Percentiles rank a stretch among this genome's conserved stretches.
phyloP scores from a whole-genome alignment of 2,329 filamentous ascomycete species.

The Emergomyces pasteurianus region DNA sequence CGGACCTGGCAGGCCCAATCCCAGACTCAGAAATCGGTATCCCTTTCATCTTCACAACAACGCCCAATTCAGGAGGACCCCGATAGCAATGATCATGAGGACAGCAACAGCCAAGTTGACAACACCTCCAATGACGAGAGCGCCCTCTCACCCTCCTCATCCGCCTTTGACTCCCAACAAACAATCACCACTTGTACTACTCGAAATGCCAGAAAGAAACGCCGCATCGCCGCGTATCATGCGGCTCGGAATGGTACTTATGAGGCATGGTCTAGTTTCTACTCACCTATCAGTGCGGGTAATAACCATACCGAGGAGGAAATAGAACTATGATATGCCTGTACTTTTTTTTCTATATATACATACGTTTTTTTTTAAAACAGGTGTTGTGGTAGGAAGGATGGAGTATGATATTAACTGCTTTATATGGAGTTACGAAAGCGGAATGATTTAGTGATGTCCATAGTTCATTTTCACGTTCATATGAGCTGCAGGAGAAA shows the following conservation, averaged over 20 bases:
- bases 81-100: neutral
- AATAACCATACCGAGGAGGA: conserved; percentile 33
- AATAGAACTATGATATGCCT: conserved; percentile 24
- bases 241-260: conserved; percentile 32
- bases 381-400: neutral
- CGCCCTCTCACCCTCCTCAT: conserved; percentile 16
- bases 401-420: neutral
- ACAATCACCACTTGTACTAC: neutral
- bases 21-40: neutral
- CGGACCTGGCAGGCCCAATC: neutral
- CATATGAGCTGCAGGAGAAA: too few relatives aligned
- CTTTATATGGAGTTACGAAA: neutral
- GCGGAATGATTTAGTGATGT: neutral
- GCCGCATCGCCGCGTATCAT: conserved; percentile 26
- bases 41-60: neutral
- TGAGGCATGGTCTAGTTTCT: conserved; percentile 28
- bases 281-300: conserved; percentile 32
- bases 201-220: conserved; percentile 1
- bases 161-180: conserved; percentile 17
- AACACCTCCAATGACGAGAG: conserved; percentile 11
- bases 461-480: too few relatives aligned
- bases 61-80: neutral
- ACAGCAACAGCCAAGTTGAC: neutral
- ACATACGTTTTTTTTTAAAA: neutral
- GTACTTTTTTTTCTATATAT: neutral